Evolutionary conservation across 805 yeast species (phyloP).

Genomic region (Metschnikowia borealis): DNA sequence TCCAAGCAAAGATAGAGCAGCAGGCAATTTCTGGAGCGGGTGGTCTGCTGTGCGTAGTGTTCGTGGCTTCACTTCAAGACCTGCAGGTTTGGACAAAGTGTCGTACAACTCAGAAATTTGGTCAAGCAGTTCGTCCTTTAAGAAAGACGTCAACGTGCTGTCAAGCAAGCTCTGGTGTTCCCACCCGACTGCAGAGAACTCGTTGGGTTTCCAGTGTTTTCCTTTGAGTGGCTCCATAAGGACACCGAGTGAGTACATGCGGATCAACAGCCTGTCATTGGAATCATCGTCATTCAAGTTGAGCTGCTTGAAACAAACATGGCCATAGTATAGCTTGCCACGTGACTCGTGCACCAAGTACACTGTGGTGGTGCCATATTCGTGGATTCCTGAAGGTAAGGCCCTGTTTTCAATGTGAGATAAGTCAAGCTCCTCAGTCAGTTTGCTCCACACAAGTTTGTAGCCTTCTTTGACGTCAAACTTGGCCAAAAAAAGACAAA

Average conservation of each 20-base stretch:
- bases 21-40: conserved; percentile 40
- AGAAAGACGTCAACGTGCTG: conserved; percentile 21
- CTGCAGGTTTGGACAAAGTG: conserved; percentile 17
- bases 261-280: conserved; percentile 34
- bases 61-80: conserved; percentile 11
- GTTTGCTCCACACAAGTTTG: conserved; percentile 33
- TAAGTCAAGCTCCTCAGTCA: conserved; percentile 14
- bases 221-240: conserved; percentile 43
- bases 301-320: conserved; percentile 30
- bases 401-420: conserved; percentile 37
- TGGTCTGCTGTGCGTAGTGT: conserved; percentile 26
- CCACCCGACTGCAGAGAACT: conserved; percentile 39
- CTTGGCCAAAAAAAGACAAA: conserved; percentile 31
- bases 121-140: conserved; percentile 19
- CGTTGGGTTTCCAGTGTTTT: conserved; percentile 38
- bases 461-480: conserved; percentile 37
- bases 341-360: conserved; percentile 26
- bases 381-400: conserved; percentile 41
- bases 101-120: conserved; percentile 18
- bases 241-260: conserved; percentile 64
- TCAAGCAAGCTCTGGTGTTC: conserved; percentile 38
- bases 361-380: conserved; percentile 26
- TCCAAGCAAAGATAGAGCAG: conserved; percentile 50
- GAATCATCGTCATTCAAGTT: conserved; percentile 11
- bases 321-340: conserved; percentile 30